Evolutionary conservation across 306 rosid genomes (phyloP).

Genomic region (Boehmeria nivea): DNA sequence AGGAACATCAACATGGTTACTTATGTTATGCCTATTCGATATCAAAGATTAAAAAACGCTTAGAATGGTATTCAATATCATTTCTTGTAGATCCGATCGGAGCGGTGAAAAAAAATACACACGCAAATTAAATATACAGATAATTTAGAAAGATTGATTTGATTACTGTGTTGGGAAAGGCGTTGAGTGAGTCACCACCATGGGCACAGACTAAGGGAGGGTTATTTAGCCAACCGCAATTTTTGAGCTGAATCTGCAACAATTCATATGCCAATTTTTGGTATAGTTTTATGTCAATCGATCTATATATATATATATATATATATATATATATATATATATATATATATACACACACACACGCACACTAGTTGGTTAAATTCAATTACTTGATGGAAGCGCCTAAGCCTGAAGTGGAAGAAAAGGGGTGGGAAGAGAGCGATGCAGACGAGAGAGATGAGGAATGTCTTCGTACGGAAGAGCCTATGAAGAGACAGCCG

Average conservation of each 20-base stretch:
- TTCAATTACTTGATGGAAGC: constrained; percentile 39
- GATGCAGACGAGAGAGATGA: constrained; percentile 36
- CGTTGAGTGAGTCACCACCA: constrained; percentile 79
- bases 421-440: constrained; percentile 66
- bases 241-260: constrained; percentile 42
- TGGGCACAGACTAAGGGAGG: constrained; percentile 93
- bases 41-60: too few relatives aligned
- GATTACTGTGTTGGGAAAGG: constrained; percentile 69
- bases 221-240: constrained; percentile 58
- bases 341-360: too few relatives aligned
- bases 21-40: too few relatives aligned
- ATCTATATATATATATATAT: too few relatives aligned
- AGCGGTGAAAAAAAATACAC: too few relatives aligned
- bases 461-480: constrained; percentile 11
- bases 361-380: not conserved
- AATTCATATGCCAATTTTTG: not conserved
- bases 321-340: too few relatives aligned
- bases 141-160: not conserved
- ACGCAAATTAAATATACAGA: too few relatives aligned
- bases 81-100: not conserved
- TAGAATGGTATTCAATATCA: too few relatives aligned
- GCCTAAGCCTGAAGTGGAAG: constrained; percentile 65
- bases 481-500: too few relatives aligned
- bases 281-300: not conserved
- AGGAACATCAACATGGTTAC: too few relatives aligned